phyloP scores from a whole-genome alignment of 495 filamentous ascomycete genomes.

The Pseudevernia furfuracea region DNA sequence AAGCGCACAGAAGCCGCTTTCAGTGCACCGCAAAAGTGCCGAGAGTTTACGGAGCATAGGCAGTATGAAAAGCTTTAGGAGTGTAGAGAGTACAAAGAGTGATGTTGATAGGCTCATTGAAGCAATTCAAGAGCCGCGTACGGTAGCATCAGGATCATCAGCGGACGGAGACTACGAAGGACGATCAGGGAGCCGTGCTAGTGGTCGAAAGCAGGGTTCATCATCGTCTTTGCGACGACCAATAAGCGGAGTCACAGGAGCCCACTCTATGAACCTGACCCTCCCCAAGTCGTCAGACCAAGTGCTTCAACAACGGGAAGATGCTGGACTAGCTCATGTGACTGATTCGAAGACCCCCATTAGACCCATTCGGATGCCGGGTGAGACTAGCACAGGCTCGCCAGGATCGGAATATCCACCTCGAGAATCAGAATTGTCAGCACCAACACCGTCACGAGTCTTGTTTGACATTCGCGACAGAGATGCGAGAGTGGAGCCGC shows the following conservation, averaged over 20 bases:
- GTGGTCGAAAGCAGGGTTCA: slow-evolving; percentile 9
- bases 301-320: slow-evolving; percentile 14
- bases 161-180: slow-evolving; percentile 24
- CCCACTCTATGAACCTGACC: slow-evolving; percentile 7
- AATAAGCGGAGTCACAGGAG: slow-evolving; percentile 4
- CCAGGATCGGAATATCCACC: slow-evolving; percentile 10
- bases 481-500: slow-evolving; percentile 16
- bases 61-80: slow-evolving; percentile 47
- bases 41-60: slow-evolving; percentile 29
- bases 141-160: slow-evolving; percentile 30
- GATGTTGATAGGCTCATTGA: slow-evolving; percentile 70
- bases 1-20: slow-evolving; percentile 22
- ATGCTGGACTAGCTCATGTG: slow-evolving; percentile 26
- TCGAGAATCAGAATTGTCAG: neutral
- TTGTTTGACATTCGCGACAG: slow-evolving; percentile 23
- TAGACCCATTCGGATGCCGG: slow-evolving; percentile 29
- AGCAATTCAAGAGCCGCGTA: slow-evolving; percentile 58
- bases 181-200: slow-evolving; percentile 19
- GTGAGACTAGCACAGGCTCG: slow-evolving; percentile 19
- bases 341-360: slow-evolving; percentile 27
- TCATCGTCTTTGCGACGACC: slow-evolving; percentile 9
- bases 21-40: slow-evolving; percentile 30
- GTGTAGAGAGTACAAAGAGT: slow-evolving; percentile 48
- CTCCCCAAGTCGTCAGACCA: slow-evolving; percentile 7
- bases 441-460: slow-evolving; percentile 22